Evolutionary conservation across 140 eudicot species (phyloP).

Genomic region (Flaveria floridana): DNA sequence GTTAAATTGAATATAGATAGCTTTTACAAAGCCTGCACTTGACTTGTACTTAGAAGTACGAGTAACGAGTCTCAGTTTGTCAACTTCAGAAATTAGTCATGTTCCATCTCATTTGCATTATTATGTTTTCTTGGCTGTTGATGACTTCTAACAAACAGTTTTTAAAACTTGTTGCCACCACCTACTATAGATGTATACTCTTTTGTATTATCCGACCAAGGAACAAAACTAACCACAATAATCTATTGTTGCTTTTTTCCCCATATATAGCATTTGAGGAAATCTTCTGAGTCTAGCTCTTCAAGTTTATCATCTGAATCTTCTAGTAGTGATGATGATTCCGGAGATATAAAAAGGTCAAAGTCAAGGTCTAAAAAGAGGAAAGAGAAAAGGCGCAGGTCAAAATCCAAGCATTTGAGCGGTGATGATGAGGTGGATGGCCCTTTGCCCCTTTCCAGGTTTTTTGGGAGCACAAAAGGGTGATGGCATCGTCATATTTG

Average conservation of each 20-base stretch:
- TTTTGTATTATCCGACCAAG: neutral
- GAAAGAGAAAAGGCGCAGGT: constrained; percentile 67
- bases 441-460: constrained; percentile 94
- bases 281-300: constrained; percentile 63
- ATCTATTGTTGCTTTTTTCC: constrained; percentile 4
- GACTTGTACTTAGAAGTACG: neutral
- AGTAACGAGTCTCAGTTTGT: neutral
- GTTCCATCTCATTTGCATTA: neutral
- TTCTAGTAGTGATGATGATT: constrained; percentile 80
- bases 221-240: constrained; percentile 13
- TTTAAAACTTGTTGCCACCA: neutral
- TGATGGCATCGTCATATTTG: neutral
- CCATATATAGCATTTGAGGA: constrained; percentile 54
- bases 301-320: constrained; percentile 79
- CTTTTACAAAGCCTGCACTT: neutral
- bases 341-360: constrained; percentile 69
- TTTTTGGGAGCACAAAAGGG: constrained; percentile 76
- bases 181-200: neutral
- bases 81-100: neutral
- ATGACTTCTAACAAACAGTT: neutral
- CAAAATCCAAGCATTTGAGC: constrained; percentile 65
- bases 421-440: constrained; percentile 65
- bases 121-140: constrained; percentile 2
- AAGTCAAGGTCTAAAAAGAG: constrained; percentile 66
- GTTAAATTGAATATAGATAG: neutral